These are phyloP conservation scores for Myriosclerotinia curreyana DNA, from an alignment of 2,329 filamentous ascomycete genomes.

Conservation along the genomic window DNA sequence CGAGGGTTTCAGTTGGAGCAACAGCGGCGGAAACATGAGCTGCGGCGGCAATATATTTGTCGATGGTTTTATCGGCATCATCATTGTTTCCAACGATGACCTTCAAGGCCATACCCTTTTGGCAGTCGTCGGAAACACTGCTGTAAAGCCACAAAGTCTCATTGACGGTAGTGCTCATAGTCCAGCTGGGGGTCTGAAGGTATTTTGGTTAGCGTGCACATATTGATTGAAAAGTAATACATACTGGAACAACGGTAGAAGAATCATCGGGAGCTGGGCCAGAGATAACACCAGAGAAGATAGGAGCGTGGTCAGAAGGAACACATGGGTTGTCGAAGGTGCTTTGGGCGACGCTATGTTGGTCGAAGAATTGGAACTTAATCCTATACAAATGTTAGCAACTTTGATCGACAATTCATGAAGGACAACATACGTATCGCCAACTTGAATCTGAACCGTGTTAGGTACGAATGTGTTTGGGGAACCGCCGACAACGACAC, in stretches of 20 bases:
- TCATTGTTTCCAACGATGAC: constrained; percentile 42
- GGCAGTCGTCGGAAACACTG: constrained; percentile 69
- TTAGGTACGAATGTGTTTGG: constrained; percentile 61
- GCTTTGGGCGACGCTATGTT: constrained; percentile 81
- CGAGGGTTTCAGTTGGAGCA: not conserved
- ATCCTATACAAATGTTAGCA: constrained; percentile 26
- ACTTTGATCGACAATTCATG: constrained; percentile 63
- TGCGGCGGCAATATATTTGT: constrained; percentile 4
- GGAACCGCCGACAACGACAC: constrained; percentile 63
- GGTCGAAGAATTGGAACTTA: constrained; percentile 43
- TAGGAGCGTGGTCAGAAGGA: constrained; percentile 52
- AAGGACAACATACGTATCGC: constrained; percentile 45
- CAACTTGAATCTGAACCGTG: constrained; percentile 58
- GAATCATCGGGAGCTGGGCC: not conserved
- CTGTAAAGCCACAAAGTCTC: constrained; percentile 79
- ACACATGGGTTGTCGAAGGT: constrained; percentile 68
- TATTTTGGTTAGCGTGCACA: not conserved
- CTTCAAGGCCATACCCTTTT: constrained; percentile 43
- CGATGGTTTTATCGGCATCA: not conserved
- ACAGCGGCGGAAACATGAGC: not conserved
- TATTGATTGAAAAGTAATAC: not conserved
- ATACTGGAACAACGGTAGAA: not conserved
- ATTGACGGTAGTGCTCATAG: constrained; percentile 63
- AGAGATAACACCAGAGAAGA: constrained; percentile 67
- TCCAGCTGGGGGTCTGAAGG: constrained; percentile 61